phyloP scores from a whole-genome alignment of 805 yeast species.

The Scheffersomyces lignosus region DNA sequence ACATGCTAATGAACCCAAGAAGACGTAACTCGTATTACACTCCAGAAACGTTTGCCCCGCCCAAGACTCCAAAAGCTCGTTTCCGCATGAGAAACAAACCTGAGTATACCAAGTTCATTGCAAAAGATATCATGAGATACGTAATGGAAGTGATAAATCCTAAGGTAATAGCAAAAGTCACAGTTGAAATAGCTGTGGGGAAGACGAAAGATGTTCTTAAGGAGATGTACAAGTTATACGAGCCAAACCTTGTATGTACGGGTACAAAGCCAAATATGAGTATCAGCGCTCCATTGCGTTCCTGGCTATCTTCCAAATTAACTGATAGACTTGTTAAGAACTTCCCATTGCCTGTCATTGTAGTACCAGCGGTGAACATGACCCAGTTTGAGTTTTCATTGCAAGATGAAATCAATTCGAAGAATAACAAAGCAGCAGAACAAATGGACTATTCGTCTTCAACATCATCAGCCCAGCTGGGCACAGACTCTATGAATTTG shows the following conservation, averaged over 20 bases:
- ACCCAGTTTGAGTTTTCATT: conserved; percentile 48
- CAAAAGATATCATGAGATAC: conserved; percentile 54
- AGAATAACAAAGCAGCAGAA: background rate
- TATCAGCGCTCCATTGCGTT: conserved; percentile 50
- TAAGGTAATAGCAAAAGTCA: conserved; percentile 46
- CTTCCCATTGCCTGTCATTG: conserved; percentile 64
- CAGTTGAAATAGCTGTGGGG: conserved; percentile 64
- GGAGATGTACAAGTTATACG: conserved; percentile 60
- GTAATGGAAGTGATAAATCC: conserved; percentile 48
- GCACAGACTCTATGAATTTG: background rate
- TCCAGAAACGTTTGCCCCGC: conserved; percentile 8
- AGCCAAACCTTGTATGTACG: conserved; percentile 57
- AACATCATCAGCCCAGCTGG: background rate
- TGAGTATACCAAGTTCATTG: conserved; percentile 44
- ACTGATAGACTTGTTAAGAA: conserved; percentile 65
- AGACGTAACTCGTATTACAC: conserved; percentile 4
- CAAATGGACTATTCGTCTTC: background rate
- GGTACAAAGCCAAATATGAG: conserved; percentile 51
- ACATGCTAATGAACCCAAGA: conserved; percentile 2
- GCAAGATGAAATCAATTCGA: conserved; percentile 29
- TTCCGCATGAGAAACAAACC: conserved; percentile 44
- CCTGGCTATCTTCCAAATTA: conserved; percentile 63
- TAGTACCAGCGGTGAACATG: conserved; percentile 63
- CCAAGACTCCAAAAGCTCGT: conserved; percentile 30
- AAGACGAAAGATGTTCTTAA: conserved; percentile 54